phyloP scores from a whole-genome alignment of 202 grass and related monocot genomes.

The Saccharum hybrid region DNA sequence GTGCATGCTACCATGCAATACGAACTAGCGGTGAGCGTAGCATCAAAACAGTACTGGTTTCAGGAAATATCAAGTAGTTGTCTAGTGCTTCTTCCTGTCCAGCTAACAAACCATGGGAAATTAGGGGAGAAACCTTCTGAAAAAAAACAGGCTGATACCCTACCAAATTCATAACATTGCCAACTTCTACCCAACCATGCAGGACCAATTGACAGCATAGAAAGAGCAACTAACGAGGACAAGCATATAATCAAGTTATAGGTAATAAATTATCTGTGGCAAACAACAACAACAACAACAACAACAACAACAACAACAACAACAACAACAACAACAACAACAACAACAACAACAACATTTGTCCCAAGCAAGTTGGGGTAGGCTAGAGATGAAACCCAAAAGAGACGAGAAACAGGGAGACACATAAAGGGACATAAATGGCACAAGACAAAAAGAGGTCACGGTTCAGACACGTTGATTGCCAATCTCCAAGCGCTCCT shows the following conservation, averaged over 20 bases:
- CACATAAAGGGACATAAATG: too few species aligned
- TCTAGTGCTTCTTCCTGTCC: constrained; percentile 16
- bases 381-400: too few species aligned
- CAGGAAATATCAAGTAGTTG: not conserved
- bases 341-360: too few species aligned
- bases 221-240: not conserved
- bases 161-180: constrained; percentile 1
- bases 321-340: not conserved
- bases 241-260: not conserved
- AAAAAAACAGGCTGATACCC: not conserved
- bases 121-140: not conserved
- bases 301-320: too few species aligned
- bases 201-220: not conserved
- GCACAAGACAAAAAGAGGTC: too few species aligned
- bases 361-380: too few species aligned
- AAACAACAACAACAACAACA: not conserved
- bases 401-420: too few species aligned
- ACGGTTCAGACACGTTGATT: too few species aligned
- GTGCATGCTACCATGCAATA: not conserved
- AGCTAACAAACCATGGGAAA: constrained; percentile 11
- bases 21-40: constrained; percentile 16
- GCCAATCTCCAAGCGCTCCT: too few species aligned
- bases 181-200: not conserved
- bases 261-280: not conserved
- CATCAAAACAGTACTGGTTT: constrained; percentile 1